These are phyloP conservation scores for Clonostachys rhizophaga DNA, from an alignment of 2,329 filamentous ascomycete species.

Conservation along the genomic window DNA sequence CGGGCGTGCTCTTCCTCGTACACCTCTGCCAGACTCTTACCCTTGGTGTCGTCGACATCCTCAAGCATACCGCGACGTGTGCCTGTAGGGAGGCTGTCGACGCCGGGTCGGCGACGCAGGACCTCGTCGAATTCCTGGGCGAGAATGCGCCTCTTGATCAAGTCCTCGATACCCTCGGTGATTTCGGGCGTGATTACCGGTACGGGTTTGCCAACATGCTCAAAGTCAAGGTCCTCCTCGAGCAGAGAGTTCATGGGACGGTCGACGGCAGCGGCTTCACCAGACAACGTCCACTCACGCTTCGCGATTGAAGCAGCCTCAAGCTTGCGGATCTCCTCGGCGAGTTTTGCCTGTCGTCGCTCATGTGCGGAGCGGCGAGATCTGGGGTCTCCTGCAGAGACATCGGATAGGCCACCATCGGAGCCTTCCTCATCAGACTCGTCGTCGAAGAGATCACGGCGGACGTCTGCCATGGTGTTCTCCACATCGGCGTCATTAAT, in stretches of 20 bases:
- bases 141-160: conserved; percentile 91
- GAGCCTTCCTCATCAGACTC: conserved; percentile 60
- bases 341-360: conserved; percentile 77
- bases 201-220: conserved; percentile 90
- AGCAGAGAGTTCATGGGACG: conserved; percentile 88
- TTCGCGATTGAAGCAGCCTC: conserved; percentile 88
- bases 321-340: conserved; percentile 85
- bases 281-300: conserved; percentile 83
- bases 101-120: conserved; percentile 72
- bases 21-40: conserved; percentile 83
- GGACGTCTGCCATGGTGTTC: conserved; percentile 80
- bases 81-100: conserved; percentile 54
- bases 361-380: conserved; percentile 82
- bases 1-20: conserved; percentile 92
- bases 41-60: conserved; percentile 82
- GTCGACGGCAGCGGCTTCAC: conserved; percentile 79
- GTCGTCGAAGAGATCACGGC: conserved; percentile 87
- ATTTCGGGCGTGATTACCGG: conserved; percentile 90
- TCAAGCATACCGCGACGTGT: conserved; percentile 58
- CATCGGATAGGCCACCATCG: conserved; percentile 59
- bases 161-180: conserved; percentile 84
- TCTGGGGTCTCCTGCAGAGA: conserved; percentile 64
- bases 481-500: conserved; percentile 66
- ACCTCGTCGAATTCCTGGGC: conserved; percentile 92
- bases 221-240: conserved; percentile 93